phyloP scores from a whole-genome alignment of 108 stramenopile species.

The Nitzschia inconspicua region DNA sequence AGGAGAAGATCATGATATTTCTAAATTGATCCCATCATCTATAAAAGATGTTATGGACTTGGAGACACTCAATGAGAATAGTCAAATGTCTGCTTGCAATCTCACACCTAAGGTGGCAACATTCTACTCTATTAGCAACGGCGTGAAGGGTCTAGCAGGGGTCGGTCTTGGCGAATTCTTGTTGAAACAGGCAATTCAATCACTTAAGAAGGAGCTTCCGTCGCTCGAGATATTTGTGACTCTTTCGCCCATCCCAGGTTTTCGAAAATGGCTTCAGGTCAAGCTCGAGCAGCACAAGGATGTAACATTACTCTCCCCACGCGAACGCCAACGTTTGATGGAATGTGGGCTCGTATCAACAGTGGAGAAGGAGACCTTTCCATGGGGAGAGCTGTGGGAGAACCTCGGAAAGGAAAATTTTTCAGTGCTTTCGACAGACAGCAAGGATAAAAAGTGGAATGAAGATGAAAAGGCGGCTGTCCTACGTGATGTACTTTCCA shows the following conservation, averaged over 20 bases:
- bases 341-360: not conserved
- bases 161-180: slow-evolving; percentile 89
- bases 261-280: slow-evolving; percentile 79
- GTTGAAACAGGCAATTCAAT: slow-evolving; percentile 76
- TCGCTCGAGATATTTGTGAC: slow-evolving; percentile 74
- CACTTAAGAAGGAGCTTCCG: slow-evolving; percentile 51
- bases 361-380: not conserved
- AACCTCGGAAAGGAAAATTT: not conserved
- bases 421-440: not conserved
- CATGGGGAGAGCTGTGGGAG: slow-evolving; percentile 1
- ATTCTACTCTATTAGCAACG: slow-evolving; percentile 92
- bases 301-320: slow-evolving; percentile 25
- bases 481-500: slow-evolving; percentile 51
- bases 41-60: slow-evolving; percentile 55
- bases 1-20: too few species aligned
- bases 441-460: not conserved
- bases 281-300: slow-evolving; percentile 36
- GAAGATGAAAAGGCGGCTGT: not conserved
- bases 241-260: slow-evolving; percentile 84
- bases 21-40: slow-evolving; percentile 19
- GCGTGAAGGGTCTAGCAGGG: slow-evolving; percentile 76
- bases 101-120: slow-evolving; percentile 64
- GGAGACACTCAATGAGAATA: slow-evolving; percentile 2
- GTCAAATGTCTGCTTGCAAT: slow-evolving; percentile 4
- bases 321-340: slow-evolving; percentile 13